These are phyloP conservation scores for Teunomyces lycoperdinae DNA, from an alignment of 805 yeast genomes.

Conservation along the genomic window DNA sequence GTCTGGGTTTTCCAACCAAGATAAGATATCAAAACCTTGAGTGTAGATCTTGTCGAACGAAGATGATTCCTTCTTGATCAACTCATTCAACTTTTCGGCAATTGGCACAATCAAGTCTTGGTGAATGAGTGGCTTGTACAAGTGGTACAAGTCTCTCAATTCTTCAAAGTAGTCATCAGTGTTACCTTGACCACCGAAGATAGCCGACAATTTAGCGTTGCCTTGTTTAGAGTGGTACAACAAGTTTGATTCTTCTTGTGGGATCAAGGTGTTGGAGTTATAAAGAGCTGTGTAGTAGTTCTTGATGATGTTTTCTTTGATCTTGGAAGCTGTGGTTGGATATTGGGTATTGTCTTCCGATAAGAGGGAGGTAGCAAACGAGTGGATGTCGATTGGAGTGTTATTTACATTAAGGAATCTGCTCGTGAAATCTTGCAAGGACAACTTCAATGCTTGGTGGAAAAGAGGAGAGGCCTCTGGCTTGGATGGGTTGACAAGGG, in stretches of 20 bases:
- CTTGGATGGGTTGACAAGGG: constrained; percentile 41
- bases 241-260: constrained; percentile 41
- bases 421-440: constrained; percentile 80
- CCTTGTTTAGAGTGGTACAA: constrained; percentile 58
- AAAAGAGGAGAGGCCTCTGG: constrained; percentile 48
- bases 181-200: constrained; percentile 99
- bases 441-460: constrained; percentile 65
- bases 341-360: constrained; percentile 43
- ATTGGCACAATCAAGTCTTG: constrained; percentile 67
- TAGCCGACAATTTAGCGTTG: constrained; percentile 68
- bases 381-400: constrained; percentile 77
- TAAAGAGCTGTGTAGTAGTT: constrained; percentile 59
- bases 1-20: constrained; percentile 84
- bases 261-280: constrained; percentile 24
- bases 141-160: constrained; percentile 76
- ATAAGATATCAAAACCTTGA: constrained; percentile 84
- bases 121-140: constrained; percentile 68
- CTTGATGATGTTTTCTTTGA: constrained; percentile 63
- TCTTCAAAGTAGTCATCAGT: constrained; percentile 97
- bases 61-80: constrained; percentile 66
- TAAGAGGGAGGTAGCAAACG: constrained; percentile 73
- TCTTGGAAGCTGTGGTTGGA: constrained; percentile 70
- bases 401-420: constrained; percentile 48
- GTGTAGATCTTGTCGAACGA: constrained; percentile 72
- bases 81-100: constrained; percentile 62